Conservation (phyloP, 1,139 yeast genomes). For the Protomyces macrosporus region DNA sequence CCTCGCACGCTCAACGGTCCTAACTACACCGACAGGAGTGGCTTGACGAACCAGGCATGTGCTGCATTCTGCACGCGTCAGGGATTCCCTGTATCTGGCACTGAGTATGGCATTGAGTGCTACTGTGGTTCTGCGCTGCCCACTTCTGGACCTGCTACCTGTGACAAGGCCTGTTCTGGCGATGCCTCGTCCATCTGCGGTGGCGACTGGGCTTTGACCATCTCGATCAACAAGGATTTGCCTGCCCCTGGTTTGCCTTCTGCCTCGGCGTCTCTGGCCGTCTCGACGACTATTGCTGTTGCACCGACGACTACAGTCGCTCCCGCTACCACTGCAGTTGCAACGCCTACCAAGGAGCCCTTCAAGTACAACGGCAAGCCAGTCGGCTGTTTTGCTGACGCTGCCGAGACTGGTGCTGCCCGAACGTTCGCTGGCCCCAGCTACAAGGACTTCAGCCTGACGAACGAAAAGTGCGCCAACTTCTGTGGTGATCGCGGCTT, state of each 20-base stretch:
- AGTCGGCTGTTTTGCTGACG: slow-evolving; percentile 7
- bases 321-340: background rate
- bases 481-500: slow-evolving; percentile 9
- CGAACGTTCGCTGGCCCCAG: slow-evolving; percentile 13
- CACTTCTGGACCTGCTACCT: slow-evolving; percentile 8
- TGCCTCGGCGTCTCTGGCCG: background rate
- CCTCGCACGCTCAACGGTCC: slow-evolving; percentile 20
- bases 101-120: slow-evolving; percentile 22
- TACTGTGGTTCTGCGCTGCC: slow-evolving; percentile 16
- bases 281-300: background rate
- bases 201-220: slow-evolving; percentile 9
- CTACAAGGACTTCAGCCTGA: slow-evolving; percentile 1
- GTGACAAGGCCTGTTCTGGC: slow-evolving; percentile 19
- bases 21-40: background rate
- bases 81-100: slow-evolving; percentile 12
- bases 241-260: background rate
- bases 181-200: slow-evolving; percentile 15
- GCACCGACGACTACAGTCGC: background rate
- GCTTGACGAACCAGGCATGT: slow-evolving; percentile 18
- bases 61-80: slow-evolving; percentile 6
- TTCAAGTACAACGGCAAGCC: background rate
- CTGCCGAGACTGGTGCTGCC: background rate
- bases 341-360: background rate
- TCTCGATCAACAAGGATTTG: background rate
- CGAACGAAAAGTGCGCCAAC: slow-evolving; percentile 7